Conservation (phyloP, 2,329 filamentous ascomycete genomes). For the Phialophora macrospora region DNA sequence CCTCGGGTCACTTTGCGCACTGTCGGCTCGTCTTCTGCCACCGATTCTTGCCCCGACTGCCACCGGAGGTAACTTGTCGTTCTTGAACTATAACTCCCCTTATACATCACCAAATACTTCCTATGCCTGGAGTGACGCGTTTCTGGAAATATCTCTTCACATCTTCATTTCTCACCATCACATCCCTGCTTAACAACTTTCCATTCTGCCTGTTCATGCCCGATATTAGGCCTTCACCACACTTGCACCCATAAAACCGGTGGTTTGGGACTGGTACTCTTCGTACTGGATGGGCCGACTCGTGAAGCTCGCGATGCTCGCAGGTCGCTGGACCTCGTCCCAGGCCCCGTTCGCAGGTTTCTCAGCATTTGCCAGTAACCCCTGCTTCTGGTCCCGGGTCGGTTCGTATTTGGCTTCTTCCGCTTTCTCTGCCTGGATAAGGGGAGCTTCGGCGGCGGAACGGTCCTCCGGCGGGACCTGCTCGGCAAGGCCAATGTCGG, state of each 20-base stretch:
- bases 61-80: neutral
- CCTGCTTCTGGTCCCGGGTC: neutral
- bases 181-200: neutral
- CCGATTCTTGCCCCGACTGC: neutral
- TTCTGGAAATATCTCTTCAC: neutral
- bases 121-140: neutral
- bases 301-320: neutral
- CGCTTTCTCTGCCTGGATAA: neutral
- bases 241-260: neutral
- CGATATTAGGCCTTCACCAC: neutral
- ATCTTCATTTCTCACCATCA: neutral
- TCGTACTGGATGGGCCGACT: neutral
- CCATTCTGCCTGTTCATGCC: neutral
- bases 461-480: neutral
- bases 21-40: neutral
- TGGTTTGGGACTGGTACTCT: neutral
- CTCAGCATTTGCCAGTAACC: neutral
- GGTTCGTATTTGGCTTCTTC: neutral
- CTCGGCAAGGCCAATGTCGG: neutral
- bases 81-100: neutral
- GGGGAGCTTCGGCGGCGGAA: neutral
- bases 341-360: neutral
- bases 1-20: neutral
- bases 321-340: slow-evolving; percentile 2
- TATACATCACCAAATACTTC: neutral